Percentiles rank a stretch among this genome's conserved stretches.
Evolutionary conservation across 2,329 filamentous ascomycete species (phyloP).

Genomic region (Penicillium sp.): DNA sequence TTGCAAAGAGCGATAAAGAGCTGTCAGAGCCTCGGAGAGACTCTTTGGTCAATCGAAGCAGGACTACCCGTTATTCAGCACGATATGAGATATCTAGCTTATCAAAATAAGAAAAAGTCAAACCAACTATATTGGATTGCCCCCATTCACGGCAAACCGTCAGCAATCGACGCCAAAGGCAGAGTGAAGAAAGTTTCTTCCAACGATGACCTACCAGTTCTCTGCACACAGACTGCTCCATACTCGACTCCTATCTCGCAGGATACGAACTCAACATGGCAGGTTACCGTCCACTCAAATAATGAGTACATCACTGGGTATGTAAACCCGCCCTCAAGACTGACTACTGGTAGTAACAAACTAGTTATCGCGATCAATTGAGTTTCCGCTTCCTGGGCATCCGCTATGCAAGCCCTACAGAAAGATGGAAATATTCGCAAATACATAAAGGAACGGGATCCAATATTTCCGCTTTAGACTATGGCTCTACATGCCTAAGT

Average conservation of each 20-base stretch:
- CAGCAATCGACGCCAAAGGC: slow-evolving; percentile 17
- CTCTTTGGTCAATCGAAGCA: slow-evolving; percentile 14
- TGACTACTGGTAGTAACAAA: neutral
- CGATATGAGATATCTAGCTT: slow-evolving; percentile 20
- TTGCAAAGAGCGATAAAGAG: slow-evolving; percentile 17
- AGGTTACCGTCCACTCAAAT: slow-evolving; percentile 20
- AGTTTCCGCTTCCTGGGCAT: slow-evolving; percentile 56
- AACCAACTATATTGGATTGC: slow-evolving; percentile 21
- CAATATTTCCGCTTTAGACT: slow-evolving; percentile 49
- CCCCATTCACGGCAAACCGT: slow-evolving; percentile 4
- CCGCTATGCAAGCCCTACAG: slow-evolving; percentile 47
- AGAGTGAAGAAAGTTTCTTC: slow-evolving; percentile 11
- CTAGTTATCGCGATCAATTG: slow-evolving; percentile 57
- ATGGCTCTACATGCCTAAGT: slow-evolving; percentile 46
- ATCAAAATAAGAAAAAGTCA: slow-evolving; percentile 8
- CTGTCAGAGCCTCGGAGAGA: slow-evolving; percentile 21
- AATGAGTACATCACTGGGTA: slow-evolving; percentile 25
- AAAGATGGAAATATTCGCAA: slow-evolving; percentile 53
- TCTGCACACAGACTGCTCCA: slow-evolving; percentile 25
- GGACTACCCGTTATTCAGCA: slow-evolving; percentile 5
- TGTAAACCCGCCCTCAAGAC: neutral
- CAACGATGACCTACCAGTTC: slow-evolving; percentile 13
- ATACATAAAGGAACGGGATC: slow-evolving; percentile 51
- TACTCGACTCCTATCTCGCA: slow-evolving; percentile 16
- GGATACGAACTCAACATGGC: slow-evolving; percentile 20